Evolutionary conservation across 257 asterid species (phyloP).

Genomic region (Coffea eugenioides): DNA sequence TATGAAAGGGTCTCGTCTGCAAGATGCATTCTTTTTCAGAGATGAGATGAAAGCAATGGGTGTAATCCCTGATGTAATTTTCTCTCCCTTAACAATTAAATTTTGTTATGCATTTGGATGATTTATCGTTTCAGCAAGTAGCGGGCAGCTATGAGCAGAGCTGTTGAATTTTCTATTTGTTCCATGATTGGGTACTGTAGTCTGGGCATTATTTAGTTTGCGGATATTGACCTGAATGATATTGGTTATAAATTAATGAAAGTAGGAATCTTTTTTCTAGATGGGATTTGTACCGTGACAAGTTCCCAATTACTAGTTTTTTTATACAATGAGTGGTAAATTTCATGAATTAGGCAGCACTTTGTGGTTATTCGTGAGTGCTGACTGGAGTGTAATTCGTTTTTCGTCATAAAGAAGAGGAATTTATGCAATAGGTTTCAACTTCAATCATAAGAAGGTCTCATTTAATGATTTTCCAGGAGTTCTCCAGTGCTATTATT

Average conservation of each 20-base stretch:
- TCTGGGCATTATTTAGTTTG: background rate
- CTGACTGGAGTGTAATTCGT: background rate
- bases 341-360: no score
- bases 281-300: no score
- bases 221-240: no score
- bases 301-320: no score
- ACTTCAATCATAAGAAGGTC: background rate
- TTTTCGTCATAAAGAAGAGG: background rate
- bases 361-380: no score
- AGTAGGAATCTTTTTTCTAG: no score
- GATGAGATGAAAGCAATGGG: conserved; percentile 92
- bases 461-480: background rate
- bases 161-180: background rate
- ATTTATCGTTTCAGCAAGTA: background rate
- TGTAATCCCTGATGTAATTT: conserved; percentile 81
- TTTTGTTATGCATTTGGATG: background rate
- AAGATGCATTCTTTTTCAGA: conserved; percentile 83
- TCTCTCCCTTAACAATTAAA: background rate
- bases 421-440: background rate
- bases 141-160: no score
- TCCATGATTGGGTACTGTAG: background rate
- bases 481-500: no score
- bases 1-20: conserved; percentile 87
- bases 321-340: no score
- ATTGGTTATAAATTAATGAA: no score